Evolutionary conservation across 2,329 filamentous ascomycete genomes (phyloP), one percentile per base, ranked within the genome.

Genomic region (Cercospora sojina): DNA sequence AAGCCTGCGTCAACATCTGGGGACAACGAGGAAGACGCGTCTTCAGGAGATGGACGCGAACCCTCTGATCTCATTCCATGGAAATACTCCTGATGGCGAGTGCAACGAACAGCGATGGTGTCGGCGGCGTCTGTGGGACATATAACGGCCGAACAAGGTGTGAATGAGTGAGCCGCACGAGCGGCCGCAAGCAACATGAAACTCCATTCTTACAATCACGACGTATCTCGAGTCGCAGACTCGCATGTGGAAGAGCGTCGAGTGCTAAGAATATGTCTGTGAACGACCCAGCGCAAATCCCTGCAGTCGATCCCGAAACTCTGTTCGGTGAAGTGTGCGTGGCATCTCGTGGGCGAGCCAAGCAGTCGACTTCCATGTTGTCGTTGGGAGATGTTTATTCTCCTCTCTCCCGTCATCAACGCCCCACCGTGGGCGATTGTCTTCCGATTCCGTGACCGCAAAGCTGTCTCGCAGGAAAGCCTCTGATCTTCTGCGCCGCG

Each of bases 231-330:
- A 41, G 23, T 59, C 57, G 16, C 23, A 27, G 13, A 8, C 31
- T 53, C 35, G 27, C 59, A 62, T 53, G 43, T 62, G 59, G 35
- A 53, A 61, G 59, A 49, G 27, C 5, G n/a, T 16, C 6, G 13
- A 62, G 18, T 53, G 35, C 43, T 53, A 51, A 62, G 41, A 51
- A 41, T 62, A 53, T 53, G 31, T 62, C 23, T 43, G 31, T 62
- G 41, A 53, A 47, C 18, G 27, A 31, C 31, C 59, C 43, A 61
- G 20, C 59, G n/a, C 27, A 51, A 53, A 53, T 62, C 59, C 59
- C 41, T 61, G 59, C 59, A 53, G 59, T 23, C 59, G 59, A 62
- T 62, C 59, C 51, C 51, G 51, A 29, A 56, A 56, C 51, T 56
- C 51, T 56, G 51, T 56, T 56, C 25, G 51, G 13, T 16, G 25